Percentiles rank a stretch among this genome's conserved stretches.
These are phyloP conservation scores for Linaria vulgaris DNA, from an alignment of 257 asterid genomes.

Conservation along the genomic window DNA sequence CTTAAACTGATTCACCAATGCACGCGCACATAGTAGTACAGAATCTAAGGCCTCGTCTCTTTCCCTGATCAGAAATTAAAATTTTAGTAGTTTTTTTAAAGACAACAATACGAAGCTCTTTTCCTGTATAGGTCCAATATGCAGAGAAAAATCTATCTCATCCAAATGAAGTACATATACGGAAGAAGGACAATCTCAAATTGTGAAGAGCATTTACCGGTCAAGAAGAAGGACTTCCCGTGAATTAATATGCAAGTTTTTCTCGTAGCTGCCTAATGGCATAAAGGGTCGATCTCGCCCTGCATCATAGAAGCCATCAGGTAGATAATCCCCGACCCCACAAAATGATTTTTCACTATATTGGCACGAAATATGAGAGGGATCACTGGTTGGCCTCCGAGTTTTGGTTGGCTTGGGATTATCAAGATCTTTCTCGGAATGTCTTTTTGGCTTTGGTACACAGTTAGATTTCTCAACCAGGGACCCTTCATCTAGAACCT, in stretches of 20 bases:
- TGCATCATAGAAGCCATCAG: constrained; percentile 96
- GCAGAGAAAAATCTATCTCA: neutral
- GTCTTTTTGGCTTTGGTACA: constrained; percentile 71
- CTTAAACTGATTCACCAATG: constrained; percentile 53
- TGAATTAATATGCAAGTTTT: constrained; percentile 44
- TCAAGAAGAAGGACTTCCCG: constrained; percentile 92
- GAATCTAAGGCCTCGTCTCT: constrained; percentile 86
- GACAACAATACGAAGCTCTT: constrained; percentile 2
- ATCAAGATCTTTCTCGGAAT: constrained; percentile 75
- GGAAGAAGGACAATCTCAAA: constrained; percentile 6
- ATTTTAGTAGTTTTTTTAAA: neutral
- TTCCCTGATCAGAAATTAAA: constrained; percentile 51
- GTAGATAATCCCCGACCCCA: constrained; percentile 64
- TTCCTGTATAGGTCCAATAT: constrained; percentile 3
- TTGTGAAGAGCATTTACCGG: constrained; percentile 44
- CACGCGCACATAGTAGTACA: constrained; percentile 62
- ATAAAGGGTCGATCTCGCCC: constrained; percentile 92
- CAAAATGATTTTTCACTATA: constrained; percentile 75
- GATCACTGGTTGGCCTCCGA: constrained; percentile 63
- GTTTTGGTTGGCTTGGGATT: constrained; percentile 85
- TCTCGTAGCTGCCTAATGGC: constrained; percentile 62
- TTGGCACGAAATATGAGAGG: constrained; percentile 58
- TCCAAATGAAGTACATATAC: neutral
- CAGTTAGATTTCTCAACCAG: constrained; percentile 39
- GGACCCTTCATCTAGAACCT: constrained; percentile 41